Conservation (phyloP, 1,284 basidiomycete species). For the Cryptococcus jaspeensis region DNA sequence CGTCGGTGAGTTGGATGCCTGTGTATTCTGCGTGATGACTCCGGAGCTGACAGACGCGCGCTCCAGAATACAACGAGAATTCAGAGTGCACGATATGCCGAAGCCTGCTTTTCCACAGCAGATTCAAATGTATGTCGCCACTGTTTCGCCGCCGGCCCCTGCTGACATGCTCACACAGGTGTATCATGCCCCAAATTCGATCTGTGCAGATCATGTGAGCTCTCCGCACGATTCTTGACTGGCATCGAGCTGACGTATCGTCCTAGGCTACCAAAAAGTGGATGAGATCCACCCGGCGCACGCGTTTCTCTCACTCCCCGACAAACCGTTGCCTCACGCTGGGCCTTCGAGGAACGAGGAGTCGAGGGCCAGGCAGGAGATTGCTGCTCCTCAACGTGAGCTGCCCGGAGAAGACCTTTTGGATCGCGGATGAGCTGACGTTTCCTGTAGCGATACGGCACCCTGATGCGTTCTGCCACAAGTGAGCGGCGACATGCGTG, state of each 20-base stretch:
- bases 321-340: conserved; percentile 42
- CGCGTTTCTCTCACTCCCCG: conserved; percentile 75
- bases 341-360: conserved; percentile 14
- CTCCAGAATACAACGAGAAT: conserved; percentile 59
- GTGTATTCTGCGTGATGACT: background rate
- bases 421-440: background rate
- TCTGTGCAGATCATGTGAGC: conserved; percentile 74
- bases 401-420: background rate
- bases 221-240: background rate
- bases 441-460: conserved; percentile 35
- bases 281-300: conserved; percentile 86
- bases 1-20: conserved; percentile 62
- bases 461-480: conserved; percentile 52
- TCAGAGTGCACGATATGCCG: conserved; percentile 75
- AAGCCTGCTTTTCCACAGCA: conserved; percentile 60
- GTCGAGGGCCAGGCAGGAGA: background rate
- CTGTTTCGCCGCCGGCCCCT: background rate
- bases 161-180: conserved; percentile 29
- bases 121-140: conserved; percentile 68
- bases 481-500: conserved; percentile 59
- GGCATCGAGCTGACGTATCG: background rate
- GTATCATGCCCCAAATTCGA: conserved; percentile 74
- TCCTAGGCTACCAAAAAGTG: conserved; percentile 54
- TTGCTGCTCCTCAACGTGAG: conserved; percentile 3
- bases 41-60: background rate